phyloP scores from a whole-genome alignment of 768 basidiomycete species.

The Boletus rex-veris region DNA sequence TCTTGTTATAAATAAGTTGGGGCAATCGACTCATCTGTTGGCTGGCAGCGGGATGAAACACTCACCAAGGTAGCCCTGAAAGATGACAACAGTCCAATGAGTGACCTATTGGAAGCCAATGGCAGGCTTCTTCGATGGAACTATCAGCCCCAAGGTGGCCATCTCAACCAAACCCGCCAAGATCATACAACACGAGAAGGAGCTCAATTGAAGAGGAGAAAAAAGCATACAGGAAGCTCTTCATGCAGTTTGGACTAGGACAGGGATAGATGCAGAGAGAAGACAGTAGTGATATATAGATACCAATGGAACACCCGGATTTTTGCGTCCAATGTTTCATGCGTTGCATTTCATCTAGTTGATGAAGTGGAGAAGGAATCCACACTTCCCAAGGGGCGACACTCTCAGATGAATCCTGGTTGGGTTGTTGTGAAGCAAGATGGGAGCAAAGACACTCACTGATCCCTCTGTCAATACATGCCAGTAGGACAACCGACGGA shows the following conservation, averaged over 20 bases:
- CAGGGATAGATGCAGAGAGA: neutral
- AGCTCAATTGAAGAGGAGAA: slow-evolving; percentile 76
- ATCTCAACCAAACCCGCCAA: slow-evolving; percentile 69
- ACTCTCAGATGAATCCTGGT: slow-evolving; percentile 26
- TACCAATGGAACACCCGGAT: neutral
- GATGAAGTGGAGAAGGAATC: slow-evolving; percentile 45
- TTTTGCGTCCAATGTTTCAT: too few relatives aligned
- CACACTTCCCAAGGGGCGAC: slow-evolving; percentile 41
- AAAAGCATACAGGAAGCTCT: slow-evolving; percentile 89
- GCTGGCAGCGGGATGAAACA: slow-evolving; percentile 37
- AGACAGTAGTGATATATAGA: neutral
- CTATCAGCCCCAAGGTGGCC: slow-evolving; percentile 38
- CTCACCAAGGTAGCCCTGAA: slow-evolving; percentile 63
- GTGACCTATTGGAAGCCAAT: slow-evolving; percentile 67
- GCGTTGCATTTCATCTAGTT: slow-evolving; percentile 4
- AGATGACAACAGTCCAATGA: slow-evolving; percentile 75
- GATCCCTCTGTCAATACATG: neutral
- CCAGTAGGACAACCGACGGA: slow-evolving; percentile 23
- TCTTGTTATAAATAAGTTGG: too few relatives aligned
- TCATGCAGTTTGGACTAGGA: slow-evolving; percentile 42
- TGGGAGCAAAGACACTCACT: slow-evolving; percentile 63
- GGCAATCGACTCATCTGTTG: too few relatives aligned
- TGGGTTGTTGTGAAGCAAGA: slow-evolving; percentile 57
- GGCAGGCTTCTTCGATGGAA: slow-evolving; percentile 51
- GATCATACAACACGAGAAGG: slow-evolving; percentile 69